phyloP scores from a whole-genome alignment of 2,329 filamentous ascomycete genomes.

The Pezicula rhizophila region DNA sequence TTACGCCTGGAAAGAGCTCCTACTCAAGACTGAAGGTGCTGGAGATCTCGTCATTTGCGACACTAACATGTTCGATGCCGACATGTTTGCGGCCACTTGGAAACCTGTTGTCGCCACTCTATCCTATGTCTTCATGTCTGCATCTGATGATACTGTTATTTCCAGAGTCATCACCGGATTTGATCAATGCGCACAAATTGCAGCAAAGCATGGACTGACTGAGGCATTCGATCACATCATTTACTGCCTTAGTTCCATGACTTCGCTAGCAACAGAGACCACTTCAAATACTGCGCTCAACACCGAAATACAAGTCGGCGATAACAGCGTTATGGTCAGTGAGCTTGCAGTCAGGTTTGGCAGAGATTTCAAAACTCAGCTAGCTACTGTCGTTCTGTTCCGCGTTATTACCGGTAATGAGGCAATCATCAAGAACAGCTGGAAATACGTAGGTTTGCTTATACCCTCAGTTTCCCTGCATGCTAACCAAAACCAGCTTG shows the following conservation, averaged over 20 bases:
- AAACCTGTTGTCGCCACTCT: constrained; percentile 89
- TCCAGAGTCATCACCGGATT: constrained; percentile 90
- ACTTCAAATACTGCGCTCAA: constrained; percentile 83
- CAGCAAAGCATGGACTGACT: constrained; percentile 72
- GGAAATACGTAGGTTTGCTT: constrained; percentile 61
- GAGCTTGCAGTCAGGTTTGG: constrained; percentile 95
- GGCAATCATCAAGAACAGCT: constrained; percentile 65
- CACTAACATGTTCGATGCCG: constrained; percentile 91
- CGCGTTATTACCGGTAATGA: constrained; percentile 85
- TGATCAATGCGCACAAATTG: constrained; percentile 91
- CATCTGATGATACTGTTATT: constrained; percentile 93
- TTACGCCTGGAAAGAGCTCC: constrained; percentile 92
- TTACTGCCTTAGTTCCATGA: constrained; percentile 84
- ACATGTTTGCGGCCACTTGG: constrained; percentile 97
- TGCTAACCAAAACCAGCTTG: constrained; percentile 54
- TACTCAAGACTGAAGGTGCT: constrained; percentile 75
- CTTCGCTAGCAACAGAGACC: constrained; percentile 70
- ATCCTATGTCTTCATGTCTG: constrained; percentile 98
- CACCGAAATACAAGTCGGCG: constrained; percentile 88
- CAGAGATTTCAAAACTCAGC: constrained; percentile 84
- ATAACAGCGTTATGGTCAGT: constrained; percentile 96
- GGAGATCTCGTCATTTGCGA: constrained; percentile 72
- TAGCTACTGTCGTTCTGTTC: constrained; percentile 94
- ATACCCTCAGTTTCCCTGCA: neutral
- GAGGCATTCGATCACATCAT: constrained; percentile 92